Percentiles rank a stretch among this genome's conserved stretches.
phyloP scores from a whole-genome alignment of 163 green algal species.

The Scenedesmus sp. region DNA sequence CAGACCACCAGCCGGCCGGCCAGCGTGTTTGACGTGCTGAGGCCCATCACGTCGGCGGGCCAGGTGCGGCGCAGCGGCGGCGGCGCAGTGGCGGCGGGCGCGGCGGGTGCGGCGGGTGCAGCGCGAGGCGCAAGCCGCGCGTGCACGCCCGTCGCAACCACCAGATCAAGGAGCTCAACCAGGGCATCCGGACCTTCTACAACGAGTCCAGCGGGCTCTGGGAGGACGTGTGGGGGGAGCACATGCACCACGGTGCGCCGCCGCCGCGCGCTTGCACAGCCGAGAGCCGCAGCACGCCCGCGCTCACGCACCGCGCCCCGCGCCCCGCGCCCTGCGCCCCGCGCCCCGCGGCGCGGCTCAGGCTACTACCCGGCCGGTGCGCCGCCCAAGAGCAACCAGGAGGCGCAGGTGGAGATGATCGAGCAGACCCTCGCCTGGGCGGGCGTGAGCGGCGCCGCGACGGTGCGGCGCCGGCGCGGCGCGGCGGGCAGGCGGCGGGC shows the following conservation, averaged over 20 bases:
- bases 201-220: slow-evolving; percentile 91
- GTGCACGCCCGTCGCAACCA: too few relatives aligned
- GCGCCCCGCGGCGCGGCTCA: too few relatives aligned
- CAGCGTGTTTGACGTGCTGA: slow-evolving; percentile 17
- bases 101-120: too few relatives aligned
- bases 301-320: too few relatives aligned
- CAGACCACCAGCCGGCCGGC: not conserved
- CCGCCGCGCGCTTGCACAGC: too few relatives aligned
- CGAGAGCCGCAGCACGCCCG: too few relatives aligned
- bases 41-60: slow-evolving; percentile 23
- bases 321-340: too few relatives aligned
- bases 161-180: slow-evolving; percentile 79
- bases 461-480: slow-evolving; percentile 68
- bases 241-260: slow-evolving; percentile 96
- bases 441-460: slow-evolving; percentile 51
- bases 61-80: not conserved
- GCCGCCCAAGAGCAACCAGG: slow-evolving; percentile 74
- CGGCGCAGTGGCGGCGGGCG: slow-evolving; percentile 1
- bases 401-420: slow-evolving; percentile 98
- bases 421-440: slow-evolving; percentile 86
- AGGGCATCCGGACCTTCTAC: slow-evolving; percentile 97
- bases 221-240: slow-evolving; percentile 96
- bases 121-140: too few relatives aligned
- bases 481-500: too few relatives aligned
- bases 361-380: slow-evolving; percentile 86